Conservation (phyloP, 805 yeast species). For the Candida andamanensis region DNA sequence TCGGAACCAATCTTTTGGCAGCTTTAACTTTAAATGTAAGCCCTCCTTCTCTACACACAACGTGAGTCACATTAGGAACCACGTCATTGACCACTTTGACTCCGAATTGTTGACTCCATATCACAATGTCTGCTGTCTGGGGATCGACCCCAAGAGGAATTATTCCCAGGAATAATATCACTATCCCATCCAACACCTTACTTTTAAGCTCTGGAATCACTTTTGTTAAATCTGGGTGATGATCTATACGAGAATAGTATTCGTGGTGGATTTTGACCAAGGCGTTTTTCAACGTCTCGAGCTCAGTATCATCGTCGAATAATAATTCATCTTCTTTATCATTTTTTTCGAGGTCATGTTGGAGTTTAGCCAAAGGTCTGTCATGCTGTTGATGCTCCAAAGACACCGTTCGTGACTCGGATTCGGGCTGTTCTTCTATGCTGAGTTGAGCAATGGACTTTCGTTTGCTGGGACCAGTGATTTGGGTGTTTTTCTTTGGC, state of each 20-base stretch:
- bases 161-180: slow-evolving; percentile 81
- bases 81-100: slow-evolving; percentile 75
- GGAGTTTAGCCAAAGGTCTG: slow-evolving; percentile 79
- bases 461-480: slow-evolving; percentile 58
- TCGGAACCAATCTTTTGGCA: slow-evolving; percentile 59
- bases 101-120: slow-evolving; percentile 91
- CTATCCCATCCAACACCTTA: slow-evolving; percentile 60
- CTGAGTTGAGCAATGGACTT: slow-evolving; percentile 54
- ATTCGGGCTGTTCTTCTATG: slow-evolving; percentile 15
- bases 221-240: slow-evolving; percentile 55
- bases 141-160: slow-evolving; percentile 76
- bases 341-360: slow-evolving; percentile 57
- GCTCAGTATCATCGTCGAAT: slow-evolving; percentile 77
- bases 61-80: slow-evolving; percentile 74
- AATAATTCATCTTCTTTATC: slow-evolving; percentile 47
- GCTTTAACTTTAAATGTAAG: slow-evolving; percentile 76
- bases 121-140: slow-evolving; percentile 77
- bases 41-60: slow-evolving; percentile 70
- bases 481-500: slow-evolving; percentile 51
- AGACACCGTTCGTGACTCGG: slow-evolving; percentile 54
- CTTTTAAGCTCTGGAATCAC: slow-evolving; percentile 73
- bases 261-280: slow-evolving; percentile 58
- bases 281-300: slow-evolving; percentile 56
- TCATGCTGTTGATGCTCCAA: slow-evolving; percentile 77
- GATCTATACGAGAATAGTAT: slow-evolving; percentile 52